Evolutionary conservation across 768 basidiomycete species (phyloP).

Genomic region (Roridomyces roridus): DNA sequence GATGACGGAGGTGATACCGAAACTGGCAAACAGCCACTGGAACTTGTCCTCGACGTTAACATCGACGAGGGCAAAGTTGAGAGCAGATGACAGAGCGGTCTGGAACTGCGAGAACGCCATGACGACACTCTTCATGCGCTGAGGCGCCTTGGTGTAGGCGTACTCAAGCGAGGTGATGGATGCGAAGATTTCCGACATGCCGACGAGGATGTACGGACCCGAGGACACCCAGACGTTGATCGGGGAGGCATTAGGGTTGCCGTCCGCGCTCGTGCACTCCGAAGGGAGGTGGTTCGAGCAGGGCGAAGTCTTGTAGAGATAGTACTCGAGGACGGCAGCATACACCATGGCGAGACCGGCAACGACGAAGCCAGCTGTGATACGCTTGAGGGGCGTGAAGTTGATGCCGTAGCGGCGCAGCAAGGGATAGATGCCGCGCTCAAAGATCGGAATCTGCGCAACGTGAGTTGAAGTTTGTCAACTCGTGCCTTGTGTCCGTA

Average conservation of each 20-base stretch:
- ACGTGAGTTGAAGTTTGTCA: no score
- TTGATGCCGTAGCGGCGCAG: conserved; percentile 50
- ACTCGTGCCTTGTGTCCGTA: no score
- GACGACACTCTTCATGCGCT: conserved; percentile 68
- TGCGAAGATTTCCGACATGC: conserved; percentile 61
- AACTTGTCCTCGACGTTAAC: conserved; percentile 54
- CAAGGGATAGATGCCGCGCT: conserved; percentile 53
- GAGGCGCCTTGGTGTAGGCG: conserved; percentile 61
- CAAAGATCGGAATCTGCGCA: no score
- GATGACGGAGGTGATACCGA: conserved; percentile 49
- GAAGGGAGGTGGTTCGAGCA: conserved; percentile 52
- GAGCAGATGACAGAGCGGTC: conserved; percentile 52
- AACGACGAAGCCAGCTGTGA: conserved; percentile 56
- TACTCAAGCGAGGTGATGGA: conserved; percentile 61
- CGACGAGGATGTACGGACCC: conserved; percentile 62
- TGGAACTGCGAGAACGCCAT: conserved; percentile 60
- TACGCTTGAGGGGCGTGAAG: conserved; percentile 59
- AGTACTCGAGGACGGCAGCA: conserved; percentile 54
- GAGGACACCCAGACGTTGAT: conserved; percentile 59
- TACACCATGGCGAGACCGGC: conserved; percentile 59
- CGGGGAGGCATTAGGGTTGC: conserved; percentile 36
- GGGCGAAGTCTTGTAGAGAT: conserved; percentile 48
- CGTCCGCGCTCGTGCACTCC: conserved; percentile 39
- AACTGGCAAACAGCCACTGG: conserved; percentile 55
- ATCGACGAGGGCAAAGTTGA: conserved; percentile 53